A percentile compares a stretch with the other conserved stretches of the same genome.
phyloP scores from a whole-genome alignment of 768 basidiomycete genomes.

The Leccinum barrowsii region DNA sequence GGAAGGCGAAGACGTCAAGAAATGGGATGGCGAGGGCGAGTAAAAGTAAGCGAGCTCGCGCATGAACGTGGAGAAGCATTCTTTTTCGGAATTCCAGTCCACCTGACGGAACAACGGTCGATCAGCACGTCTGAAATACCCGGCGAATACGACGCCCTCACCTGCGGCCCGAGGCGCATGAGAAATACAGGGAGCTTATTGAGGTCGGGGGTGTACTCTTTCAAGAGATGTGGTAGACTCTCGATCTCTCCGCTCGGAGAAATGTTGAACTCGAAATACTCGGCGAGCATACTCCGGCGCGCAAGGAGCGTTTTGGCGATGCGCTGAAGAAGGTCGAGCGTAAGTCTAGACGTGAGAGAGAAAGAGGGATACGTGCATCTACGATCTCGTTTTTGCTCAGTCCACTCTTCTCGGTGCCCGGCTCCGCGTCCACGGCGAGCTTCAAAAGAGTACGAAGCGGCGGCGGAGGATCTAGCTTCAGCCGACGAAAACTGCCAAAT shows the following conservation, averaged over 20 bases:
- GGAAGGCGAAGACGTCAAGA: conserved; percentile 8
- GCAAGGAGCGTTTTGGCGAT: conserved; percentile 59
- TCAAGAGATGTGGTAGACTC: conserved; percentile 76
- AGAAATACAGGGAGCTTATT: conserved; percentile 87
- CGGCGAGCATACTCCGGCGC: conserved; percentile 79
- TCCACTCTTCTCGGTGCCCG: conserved; percentile 45
- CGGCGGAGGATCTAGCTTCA: conserved; percentile 84
- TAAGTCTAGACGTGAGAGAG: neutral
- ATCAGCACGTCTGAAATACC: neutral
- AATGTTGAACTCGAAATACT: conserved; percentile 85
- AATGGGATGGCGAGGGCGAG: conserved; percentile 42
- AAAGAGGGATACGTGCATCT: conserved; percentile 47
- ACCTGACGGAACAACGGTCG: conserved; percentile 47
- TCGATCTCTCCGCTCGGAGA: conserved; percentile 64
- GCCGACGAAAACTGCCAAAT: conserved; percentile 75
- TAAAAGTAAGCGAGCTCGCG: conserved; percentile 93
- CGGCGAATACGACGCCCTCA: conserved; percentile 27
- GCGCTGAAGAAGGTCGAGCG: conserved; percentile 38
- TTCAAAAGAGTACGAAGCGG: conserved; percentile 64
- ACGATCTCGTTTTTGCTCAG: conserved; percentile 62
- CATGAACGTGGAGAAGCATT: conserved; percentile 83
- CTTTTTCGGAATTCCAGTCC: conserved; percentile 79
- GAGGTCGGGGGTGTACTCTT: conserved; percentile 87
- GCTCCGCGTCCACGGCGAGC: conserved; percentile 74
- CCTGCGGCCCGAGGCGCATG: conserved; percentile 91